A percentile compares a stretch with the other conserved stretches of the same genome.
These are phyloP conservation scores for Leucogyrophana mollusca DNA, from an alignment of 768 basidiomycete genomes.

Conservation along the genomic window DNA sequence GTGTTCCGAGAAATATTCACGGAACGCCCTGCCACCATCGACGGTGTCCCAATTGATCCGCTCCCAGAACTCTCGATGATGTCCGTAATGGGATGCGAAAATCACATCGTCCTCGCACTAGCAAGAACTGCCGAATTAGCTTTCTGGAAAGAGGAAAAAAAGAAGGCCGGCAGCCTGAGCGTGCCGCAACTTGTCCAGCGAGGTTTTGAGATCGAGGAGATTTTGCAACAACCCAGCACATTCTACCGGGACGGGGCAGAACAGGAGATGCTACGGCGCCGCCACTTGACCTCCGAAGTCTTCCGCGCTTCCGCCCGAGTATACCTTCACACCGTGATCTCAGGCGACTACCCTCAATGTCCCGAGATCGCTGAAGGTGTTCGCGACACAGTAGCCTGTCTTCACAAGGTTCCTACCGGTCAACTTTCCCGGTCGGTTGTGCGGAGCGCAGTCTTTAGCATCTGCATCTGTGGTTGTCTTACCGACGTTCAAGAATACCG, in stretches of 20 bases:
- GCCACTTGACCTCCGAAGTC: slow-evolving; percentile 50
- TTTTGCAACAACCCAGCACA: slow-evolving; percentile 21
- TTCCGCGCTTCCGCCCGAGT: slow-evolving; percentile 76
- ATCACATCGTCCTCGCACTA: slow-evolving; percentile 73
- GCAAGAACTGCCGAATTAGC: slow-evolving; percentile 70
- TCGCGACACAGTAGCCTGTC: slow-evolving; percentile 48
- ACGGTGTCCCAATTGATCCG: slow-evolving; percentile 38
- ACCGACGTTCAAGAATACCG: slow-evolving; percentile 50
- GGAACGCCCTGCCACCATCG: slow-evolving; percentile 14
- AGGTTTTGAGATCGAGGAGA: slow-evolving; percentile 50
- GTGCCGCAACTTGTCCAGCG: slow-evolving; percentile 56
- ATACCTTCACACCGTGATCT: slow-evolving; percentile 76
- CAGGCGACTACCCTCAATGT: slow-evolving; percentile 66
- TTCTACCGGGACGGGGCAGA: slow-evolving; percentile 8
- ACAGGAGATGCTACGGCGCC: slow-evolving; percentile 18
- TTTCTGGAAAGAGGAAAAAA: slow-evolving; percentile 56
- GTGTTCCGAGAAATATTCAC: slow-evolving; percentile 59
- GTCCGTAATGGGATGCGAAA: slow-evolving; percentile 83
- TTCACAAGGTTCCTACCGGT: slow-evolving; percentile 37
- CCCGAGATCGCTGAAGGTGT: slow-evolving; percentile 60
- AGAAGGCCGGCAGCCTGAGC: slow-evolving; percentile 46
- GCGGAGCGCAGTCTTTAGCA: slow-evolving; percentile 75
- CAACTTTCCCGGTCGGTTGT: slow-evolving; percentile 53
- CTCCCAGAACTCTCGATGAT: slow-evolving; percentile 64
- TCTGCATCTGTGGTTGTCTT: slow-evolving; percentile 72